These are phyloP conservation scores for Alternaria panax DNA, from an alignment of 2,329 filamentous ascomycete genomes.

Conservation along the genomic window DNA sequence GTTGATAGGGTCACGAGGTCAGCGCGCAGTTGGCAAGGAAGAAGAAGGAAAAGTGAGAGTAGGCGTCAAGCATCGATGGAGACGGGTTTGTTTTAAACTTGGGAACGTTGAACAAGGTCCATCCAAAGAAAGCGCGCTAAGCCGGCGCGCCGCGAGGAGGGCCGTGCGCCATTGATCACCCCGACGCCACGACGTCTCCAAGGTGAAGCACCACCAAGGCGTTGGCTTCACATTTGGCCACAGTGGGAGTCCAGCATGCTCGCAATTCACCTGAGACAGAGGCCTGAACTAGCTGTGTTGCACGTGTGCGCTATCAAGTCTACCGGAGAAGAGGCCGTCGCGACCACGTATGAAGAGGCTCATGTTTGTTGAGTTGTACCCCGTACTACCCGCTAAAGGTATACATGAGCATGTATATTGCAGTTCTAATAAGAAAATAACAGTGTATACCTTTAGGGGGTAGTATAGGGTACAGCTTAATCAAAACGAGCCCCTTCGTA, in stretches of 20 bases:
- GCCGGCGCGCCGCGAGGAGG: constrained; percentile 12
- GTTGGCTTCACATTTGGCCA: neutral
- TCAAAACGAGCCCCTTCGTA: too few species aligned
- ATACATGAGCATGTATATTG: too few species aligned
- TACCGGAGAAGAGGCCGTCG: neutral
- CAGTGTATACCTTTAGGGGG: too few species aligned
- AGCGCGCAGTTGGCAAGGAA: neutral
- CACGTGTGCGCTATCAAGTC: neutral
- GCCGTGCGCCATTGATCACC: constrained; percentile 17
- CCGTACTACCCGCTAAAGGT: too few species aligned
- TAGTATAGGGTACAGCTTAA: too few species aligned
- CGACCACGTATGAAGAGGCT: too few species aligned
- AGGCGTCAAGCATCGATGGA: constrained; percentile 20
- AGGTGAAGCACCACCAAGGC: neutral
- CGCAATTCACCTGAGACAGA: too few species aligned
- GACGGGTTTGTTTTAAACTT: constrained; percentile 29
- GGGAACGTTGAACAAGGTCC: constrained; percentile 24
- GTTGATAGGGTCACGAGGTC: neutral
- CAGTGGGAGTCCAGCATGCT: too few species aligned
- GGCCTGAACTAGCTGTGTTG: neutral
- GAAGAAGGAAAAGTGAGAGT: constrained; percentile 6
- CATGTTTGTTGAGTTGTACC: too few species aligned
- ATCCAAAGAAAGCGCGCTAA: constrained; percentile 33
- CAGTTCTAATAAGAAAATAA: too few species aligned
- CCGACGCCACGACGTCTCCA: neutral